Conservation (phyloP, 345 rosid genomes). For the Turritis glabra region DNA sequence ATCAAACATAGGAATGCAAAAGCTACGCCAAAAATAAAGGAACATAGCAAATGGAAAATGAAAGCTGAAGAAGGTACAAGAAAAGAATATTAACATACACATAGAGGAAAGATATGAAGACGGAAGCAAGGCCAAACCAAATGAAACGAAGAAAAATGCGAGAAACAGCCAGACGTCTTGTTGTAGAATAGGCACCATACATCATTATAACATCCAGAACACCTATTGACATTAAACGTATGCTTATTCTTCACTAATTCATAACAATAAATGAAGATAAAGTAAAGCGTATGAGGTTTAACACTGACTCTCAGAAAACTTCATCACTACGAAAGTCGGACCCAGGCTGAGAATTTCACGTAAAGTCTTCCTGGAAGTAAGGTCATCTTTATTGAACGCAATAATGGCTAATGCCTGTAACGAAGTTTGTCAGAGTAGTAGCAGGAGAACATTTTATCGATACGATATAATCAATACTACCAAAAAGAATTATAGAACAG, state of each 20-base stretch:
- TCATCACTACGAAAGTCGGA: constrained; percentile 94
- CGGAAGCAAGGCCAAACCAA: constrained; percentile 80
- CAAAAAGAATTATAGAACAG: constrained; percentile 4
- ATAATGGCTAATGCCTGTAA: constrained; percentile 78
- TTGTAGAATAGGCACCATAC: constrained; percentile 96
- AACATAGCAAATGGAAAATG: constrained; percentile 13
- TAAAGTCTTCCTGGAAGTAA: constrained; percentile 56
- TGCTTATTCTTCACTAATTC: constrained; percentile 17
- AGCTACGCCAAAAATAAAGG: constrained; percentile 1
- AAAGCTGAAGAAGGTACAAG: constrained; percentile 7
- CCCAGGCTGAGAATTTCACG: constrained; percentile 87
- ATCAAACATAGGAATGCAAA: constrained; percentile 21
- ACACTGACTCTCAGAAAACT: constrained; percentile 79
- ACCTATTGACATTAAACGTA: constrained; percentile 51
- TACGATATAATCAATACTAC: neutral
- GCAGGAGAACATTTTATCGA: constrained; percentile 3
- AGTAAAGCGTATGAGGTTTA: neutral
- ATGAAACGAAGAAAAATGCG: constrained; percentile 85
- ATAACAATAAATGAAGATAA: neutral
- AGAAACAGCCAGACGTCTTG: constrained; percentile 73
- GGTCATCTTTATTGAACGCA: constrained; percentile 68
- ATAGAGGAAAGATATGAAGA: constrained; percentile 76
- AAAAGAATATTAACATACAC: constrained; percentile 59
- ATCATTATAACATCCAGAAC: constrained; percentile 86
- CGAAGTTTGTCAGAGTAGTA: constrained; percentile 19